A percentile compares a stretch with the other conserved stretches of the same genome.
phyloP scores from a whole-genome alignment of 2,329 filamentous ascomycete genomes.

The Thielaviopsis euricoi region DNA sequence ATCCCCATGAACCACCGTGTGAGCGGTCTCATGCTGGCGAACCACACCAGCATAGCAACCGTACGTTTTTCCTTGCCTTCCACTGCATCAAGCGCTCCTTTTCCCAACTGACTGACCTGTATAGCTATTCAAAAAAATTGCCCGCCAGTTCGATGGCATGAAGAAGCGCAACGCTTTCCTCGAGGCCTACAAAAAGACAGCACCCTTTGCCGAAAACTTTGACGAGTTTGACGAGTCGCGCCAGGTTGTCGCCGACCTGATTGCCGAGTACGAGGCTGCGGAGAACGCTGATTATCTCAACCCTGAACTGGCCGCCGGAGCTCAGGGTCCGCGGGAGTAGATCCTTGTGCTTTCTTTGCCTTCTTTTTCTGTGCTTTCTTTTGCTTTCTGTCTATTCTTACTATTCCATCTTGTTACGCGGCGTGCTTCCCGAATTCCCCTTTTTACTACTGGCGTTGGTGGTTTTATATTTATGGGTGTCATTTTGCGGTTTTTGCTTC shows the following conservation, averaged over 20 bases:
- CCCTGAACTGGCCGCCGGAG: constrained; percentile 42
- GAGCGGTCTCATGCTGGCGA: constrained; percentile 91
- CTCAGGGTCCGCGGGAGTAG: constrained; percentile 1
- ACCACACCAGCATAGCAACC: constrained; percentile 93
- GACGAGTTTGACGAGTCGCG: constrained; percentile 90
- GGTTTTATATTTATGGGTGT: neutral
- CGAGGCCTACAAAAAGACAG: constrained; percentile 90
- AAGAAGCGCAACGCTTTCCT: constrained; percentile 94
- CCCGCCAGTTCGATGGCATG: constrained; percentile 83
- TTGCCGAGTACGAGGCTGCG: constrained; percentile 89
- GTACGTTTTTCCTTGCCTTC: constrained; percentile 15
- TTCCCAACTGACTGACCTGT: neutral
- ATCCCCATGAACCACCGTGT: constrained; percentile 88
- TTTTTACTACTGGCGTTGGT: neutral
- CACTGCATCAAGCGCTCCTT: neutral
- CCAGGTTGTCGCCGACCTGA: constrained; percentile 79
- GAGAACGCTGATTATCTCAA: constrained; percentile 83
- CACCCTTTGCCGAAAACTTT: constrained; percentile 79
- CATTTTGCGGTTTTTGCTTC: neutral
- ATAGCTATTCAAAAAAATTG: constrained; percentile 79
- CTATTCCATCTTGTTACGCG: neutral
- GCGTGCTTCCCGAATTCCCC: neutral
- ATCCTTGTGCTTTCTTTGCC: neutral
- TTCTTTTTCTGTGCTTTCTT: neutral
- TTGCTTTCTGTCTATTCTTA: neutral